A percentile compares a stretch with the other conserved stretches of the same genome.
These are phyloP conservation scores for Populus pruinosa DNA, from an alignment of 345 rosid species.

Conservation along the genomic window DNA sequence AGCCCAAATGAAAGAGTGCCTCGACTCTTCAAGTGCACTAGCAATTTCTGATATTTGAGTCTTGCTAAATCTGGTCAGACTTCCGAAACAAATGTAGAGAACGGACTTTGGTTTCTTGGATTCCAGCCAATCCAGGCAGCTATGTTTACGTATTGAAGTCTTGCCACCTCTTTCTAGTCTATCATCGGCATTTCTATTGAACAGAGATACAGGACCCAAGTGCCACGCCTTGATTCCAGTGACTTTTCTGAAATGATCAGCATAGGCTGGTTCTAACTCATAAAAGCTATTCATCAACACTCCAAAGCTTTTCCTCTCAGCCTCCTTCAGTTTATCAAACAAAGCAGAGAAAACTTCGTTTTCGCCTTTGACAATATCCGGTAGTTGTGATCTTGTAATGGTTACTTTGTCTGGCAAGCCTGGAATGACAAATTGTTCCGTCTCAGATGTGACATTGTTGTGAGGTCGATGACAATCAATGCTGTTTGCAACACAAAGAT, in stretches of 20 bases:
- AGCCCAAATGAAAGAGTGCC: constrained; percentile 23
- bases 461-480: constrained; percentile 19
- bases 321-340: constrained; percentile 28
- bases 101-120: constrained; percentile 28
- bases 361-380: constrained; percentile 26
- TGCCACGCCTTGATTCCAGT: constrained; percentile 29
- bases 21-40: constrained; percentile 18
- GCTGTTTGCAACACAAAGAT: constrained; percentile 21
- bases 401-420: constrained; percentile 24
- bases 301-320: constrained; percentile 32
- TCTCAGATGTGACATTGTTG: constrained; percentile 18
- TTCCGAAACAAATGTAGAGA: constrained; percentile 28
- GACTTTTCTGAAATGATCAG: constrained; percentile 27
- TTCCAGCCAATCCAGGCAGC: constrained; percentile 31
- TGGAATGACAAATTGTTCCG: constrained; percentile 17
- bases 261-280: constrained; percentile 26
- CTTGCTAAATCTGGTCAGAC: constrained; percentile 20
- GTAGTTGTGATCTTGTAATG: constrained; percentile 31
- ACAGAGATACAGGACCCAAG: constrained; percentile 29
- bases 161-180: constrained; percentile 25
- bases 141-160: not conserved
- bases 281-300: constrained; percentile 31
- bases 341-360: constrained; percentile 23
- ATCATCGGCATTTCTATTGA: constrained; percentile 15
- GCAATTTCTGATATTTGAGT: constrained; percentile 20